Base-by-base conservation (phyloP, 1,284 basidiomycete genomes). In the Wolfiporia cocos region DNA sequence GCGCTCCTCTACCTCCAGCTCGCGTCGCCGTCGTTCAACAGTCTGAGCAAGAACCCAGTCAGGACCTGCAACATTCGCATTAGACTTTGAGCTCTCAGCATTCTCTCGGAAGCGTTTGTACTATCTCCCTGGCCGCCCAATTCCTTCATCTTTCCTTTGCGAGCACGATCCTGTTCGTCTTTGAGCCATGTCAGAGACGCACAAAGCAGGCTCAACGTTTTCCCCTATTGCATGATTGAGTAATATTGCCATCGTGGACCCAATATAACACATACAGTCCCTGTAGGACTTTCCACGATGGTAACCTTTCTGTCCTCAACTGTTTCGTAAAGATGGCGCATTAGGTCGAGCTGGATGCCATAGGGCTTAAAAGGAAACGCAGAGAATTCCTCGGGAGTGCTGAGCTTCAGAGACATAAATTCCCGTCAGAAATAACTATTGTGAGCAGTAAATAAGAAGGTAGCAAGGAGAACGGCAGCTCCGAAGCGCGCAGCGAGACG, bases 321-420 rank as follows among this genome's bases (percentile, higher is more conserved):
- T 0, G 86, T 76, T 2, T 72, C 55, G 59, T 95, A 98, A 3
- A 98, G 67, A 46, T 91, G 86, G 11, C 70, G 76, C 94, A 98
- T 98, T 26, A 98, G 75, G 30, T 91, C 79, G 1, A 78, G 68
- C 62, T 99, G 95, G 49, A 96, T 96, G 14, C 71, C 63, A 63
- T 99, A 98, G 0, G 94, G 94, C 3, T 73, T 68, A 56, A 85
- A 94, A 0, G 92, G 92, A 59, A 96, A 95, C 0, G 76, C 76
- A 11, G 78, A 67, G 55, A 93, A 94, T 0, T 56, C 52, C 0
- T 63, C 56, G 0, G 90, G 91, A 0, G 83, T 84, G 0, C 74
- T 62, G 2, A 92, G 69, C 12, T 64, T 59, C 23, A 82, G 64
- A 14, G 44, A 33, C 44, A 46, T 46, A 11, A n/a, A 3, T 19